Conservation (phyloP, 495 filamentous ascomycete genomes). For the Neurospora sp. region DNA sequence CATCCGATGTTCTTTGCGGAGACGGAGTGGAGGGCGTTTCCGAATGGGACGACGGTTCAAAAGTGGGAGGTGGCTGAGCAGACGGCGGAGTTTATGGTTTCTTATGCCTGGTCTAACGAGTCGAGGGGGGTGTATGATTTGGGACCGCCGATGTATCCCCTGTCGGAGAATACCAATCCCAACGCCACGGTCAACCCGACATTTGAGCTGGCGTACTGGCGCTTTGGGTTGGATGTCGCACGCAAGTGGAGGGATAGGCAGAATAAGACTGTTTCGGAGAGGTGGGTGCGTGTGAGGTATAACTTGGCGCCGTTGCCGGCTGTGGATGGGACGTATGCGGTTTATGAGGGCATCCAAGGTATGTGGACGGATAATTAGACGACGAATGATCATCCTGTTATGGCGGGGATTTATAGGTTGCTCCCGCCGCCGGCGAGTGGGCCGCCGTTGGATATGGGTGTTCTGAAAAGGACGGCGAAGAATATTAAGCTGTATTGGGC, state of each 20-base stretch:
- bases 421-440: slow-evolving; percentile 36
- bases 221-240: slow-evolving; percentile 38
- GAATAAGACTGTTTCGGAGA: slow-evolving; percentile 19
- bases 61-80: slow-evolving; percentile 36
- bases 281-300: slow-evolving; percentile 33
- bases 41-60: slow-evolving; percentile 25
- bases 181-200: slow-evolving; percentile 41
- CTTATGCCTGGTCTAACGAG: slow-evolving; percentile 37
- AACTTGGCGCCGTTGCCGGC: slow-evolving; percentile 38
- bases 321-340: slow-evolving; percentile 32
- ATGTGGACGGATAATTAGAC: slow-evolving; percentile 38
- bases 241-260: slow-evolving; percentile 31
- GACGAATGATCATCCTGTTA: slow-evolving; percentile 40
- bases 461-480: slow-evolving; percentile 32
- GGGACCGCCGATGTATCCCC: slow-evolving; percentile 44
- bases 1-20: slow-evolving; percentile 46
- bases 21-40: slow-evolving; percentile 35
- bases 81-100: slow-evolving; percentile 44
- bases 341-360: slow-evolving; percentile 41
- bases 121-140: slow-evolving; percentile 37
- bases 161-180: slow-evolving; percentile 40
- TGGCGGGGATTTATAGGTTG: slow-evolving; percentile 39
- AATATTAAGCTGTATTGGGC: slow-evolving; percentile 38
- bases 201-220: slow-evolving; percentile 46
- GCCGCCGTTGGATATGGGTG: slow-evolving; percentile 26